Evolutionary conservation across 2,329 filamentous ascomycete species (phyloP), one percentile per base, ranked within the genome.

Genomic region (Stemphylium vesicarium): DNA sequence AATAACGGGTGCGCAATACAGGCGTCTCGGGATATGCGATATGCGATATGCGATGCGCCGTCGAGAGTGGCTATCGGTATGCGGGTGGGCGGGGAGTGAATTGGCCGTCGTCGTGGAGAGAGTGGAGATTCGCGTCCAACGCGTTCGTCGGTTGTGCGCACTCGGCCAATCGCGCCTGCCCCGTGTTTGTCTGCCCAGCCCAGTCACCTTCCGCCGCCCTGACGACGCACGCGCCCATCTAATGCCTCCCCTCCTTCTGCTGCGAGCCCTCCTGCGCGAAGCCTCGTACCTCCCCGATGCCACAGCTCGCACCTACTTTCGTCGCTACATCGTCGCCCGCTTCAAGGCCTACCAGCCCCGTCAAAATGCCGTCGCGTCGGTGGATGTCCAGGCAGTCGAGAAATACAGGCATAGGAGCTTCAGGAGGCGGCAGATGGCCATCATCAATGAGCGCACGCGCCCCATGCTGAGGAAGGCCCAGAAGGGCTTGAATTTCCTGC

Each of bases 201-300:
- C 33, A 33, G 18, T 37, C 36, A 20, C 18, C 40, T 13, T 12
- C 7, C 15, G 35, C 22, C 31, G 46, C 32, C 40, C 53, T 42
- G 40, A 41, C 57, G 52, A 64, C 65, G 63, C 57, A 53, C 41
- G 40, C 53, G n/a, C 33, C 53, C 3, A 39, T 56, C 47, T 48
- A 57, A 29, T 29, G 26, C 26, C 63, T 48, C 63, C 76, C 22
- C 63, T 77, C 22, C 80, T 83, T 65, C 72, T 85, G 40, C 77
- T 85, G 59, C 83, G 85, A 43, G 77, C 80, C 20, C 77, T 86
- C 9, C 79, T 88, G 35, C 82, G 85, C 55, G 82, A 87, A 74
- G 80, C 79, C 58, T 80, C 81, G 50, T 88, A 88, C 63, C 80
- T 88, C 35, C 85, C 86, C 24, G 85, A 88, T 65, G 77, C 81